Base-by-base conservation (phyloP, 2,329 filamentous ascomycete species). In the Macrophomina phaseolina region DNA sequence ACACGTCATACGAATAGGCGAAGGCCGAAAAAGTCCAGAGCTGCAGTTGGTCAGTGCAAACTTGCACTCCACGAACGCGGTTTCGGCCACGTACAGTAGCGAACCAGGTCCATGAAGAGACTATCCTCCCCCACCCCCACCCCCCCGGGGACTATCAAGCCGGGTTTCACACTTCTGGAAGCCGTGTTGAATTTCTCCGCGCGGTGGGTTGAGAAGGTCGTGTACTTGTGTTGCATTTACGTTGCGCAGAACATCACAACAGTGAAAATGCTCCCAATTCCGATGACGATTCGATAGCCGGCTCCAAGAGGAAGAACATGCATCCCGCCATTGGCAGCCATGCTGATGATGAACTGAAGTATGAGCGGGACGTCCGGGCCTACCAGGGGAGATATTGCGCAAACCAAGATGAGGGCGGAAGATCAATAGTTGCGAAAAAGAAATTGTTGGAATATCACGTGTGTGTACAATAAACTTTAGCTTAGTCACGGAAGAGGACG, bases 251-350 rank as follows among this genome's bases (percentile, higher is more conserved):
- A 74, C 80, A 83, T 83, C 53, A 64, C 34, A 11, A 45, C 23
- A 81, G 70, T 5, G 79, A 83, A 82, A 67, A 81, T 74, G 30
- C 74, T 80, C 3, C 82, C 82, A 60, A 84, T 82, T 28, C 83
- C 83, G n/a, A 83, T 79, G 14, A 85, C 80, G 67, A 77, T 81
- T 69, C 82, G 83, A 75, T 85, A 85, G 48, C 83, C 83, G 6
- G 80, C 81, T 11, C 81, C 81, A 1, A 77, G 74, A 48, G 73
- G 71, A 28, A 76, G 69, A 0, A 56, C 62, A 38, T 63, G 45
- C 9, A 63, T 63, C 30, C 45, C 48, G n/a, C 38, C 34, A 4
- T 18, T 32, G 8, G 32, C 32, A 30, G 45, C 60, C 60, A 63
- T 52, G 42, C 5, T 45, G 23, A 23, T 23, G 23, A 23, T 23